phyloP scores from a whole-genome alignment of 2,329 filamentous ascomycete species.

The Celoporthe dispersa region DNA sequence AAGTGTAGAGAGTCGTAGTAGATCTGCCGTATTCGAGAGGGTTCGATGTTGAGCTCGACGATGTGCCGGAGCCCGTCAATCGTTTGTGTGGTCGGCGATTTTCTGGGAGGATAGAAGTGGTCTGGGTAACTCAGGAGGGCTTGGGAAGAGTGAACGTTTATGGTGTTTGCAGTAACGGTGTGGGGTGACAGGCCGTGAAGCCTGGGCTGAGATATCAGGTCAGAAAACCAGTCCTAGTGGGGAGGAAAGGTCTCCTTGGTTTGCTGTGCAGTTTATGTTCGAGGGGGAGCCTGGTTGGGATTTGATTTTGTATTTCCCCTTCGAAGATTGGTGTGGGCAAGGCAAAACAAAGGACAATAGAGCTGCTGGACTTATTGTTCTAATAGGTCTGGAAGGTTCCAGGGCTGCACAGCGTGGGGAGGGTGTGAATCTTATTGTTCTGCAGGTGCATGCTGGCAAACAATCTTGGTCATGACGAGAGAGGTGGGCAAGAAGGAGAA shows the following conservation, averaged over 20 bases:
- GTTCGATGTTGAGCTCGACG: not conserved
- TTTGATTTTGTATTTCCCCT: not conserved
- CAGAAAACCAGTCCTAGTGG: not conserved
- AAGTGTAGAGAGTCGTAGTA: not conserved
- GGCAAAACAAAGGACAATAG: not conserved
- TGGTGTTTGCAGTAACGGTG: not conserved
- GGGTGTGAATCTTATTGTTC: slow-evolving; percentile 6
- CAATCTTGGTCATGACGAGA: slow-evolving; percentile 6
- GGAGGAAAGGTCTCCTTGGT: not conserved
- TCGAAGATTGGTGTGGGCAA: slow-evolving; percentile 5
- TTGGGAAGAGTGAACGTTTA: not conserved
- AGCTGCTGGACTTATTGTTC: slow-evolving; percentile 5
- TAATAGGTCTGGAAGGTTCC: slow-evolving; percentile 7
- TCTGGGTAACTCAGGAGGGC: not conserved
- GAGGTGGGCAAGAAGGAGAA: slow-evolving; percentile 5
- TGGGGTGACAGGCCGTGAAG: no score
- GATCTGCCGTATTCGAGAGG: not conserved
- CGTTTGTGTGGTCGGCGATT: not conserved
- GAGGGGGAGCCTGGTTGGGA: slow-evolving; percentile 13
- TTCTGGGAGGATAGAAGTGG: not conserved
- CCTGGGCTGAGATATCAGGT: not conserved
- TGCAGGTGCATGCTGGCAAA: slow-evolving; percentile 23
- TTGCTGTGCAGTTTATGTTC: slow-evolving; percentile 3
- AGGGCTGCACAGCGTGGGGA: slow-evolving; percentile 2
- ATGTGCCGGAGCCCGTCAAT: not conserved